Evolutionary conservation across 371 early-diverging fungal genomes (phyloP).

Genomic region (Syncephalastrum racemosum): DNA sequence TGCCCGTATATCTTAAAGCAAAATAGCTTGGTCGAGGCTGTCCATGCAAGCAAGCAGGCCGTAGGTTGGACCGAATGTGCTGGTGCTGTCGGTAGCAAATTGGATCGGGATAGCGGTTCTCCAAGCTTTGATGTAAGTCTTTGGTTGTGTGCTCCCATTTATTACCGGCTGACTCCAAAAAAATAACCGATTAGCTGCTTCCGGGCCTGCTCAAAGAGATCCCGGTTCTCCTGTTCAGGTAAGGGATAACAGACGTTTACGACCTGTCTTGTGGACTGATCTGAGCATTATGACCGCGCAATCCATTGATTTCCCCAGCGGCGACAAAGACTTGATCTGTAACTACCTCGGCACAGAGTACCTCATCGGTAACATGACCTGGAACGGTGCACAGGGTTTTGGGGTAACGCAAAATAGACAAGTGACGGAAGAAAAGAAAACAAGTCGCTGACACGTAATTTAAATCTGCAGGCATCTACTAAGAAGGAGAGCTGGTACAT

Average conservation of each 20-base stretch:
- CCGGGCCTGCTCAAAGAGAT: constrained; percentile 59
- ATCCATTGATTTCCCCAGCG: constrained; percentile 43
- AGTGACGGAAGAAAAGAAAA: constrained; percentile 1
- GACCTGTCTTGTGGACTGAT: too few relatives aligned
- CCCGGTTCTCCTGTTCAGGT: constrained; percentile 64
- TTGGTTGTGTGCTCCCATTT: neutral
- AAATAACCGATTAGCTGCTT: constrained; percentile 26
- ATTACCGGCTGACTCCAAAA: too few relatives aligned
- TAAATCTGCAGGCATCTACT: constrained; percentile 14
- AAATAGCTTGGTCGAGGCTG: constrained; percentile 50
- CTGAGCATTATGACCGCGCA: neutral
- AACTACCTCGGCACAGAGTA: constrained; percentile 73
- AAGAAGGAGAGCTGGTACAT: constrained; percentile 52
- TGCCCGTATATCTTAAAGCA: constrained; percentile 29
- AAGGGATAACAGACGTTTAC: constrained; percentile 7
- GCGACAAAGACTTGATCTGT: constrained; percentile 83
- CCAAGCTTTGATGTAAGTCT: constrained; percentile 49
- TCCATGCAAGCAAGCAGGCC: constrained; percentile 56
- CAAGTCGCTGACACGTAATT: neutral
- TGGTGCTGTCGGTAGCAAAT: constrained; percentile 40
- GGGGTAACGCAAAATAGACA: constrained; percentile 34
- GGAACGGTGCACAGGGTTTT: constrained; percentile 74
- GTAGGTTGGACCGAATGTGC: constrained; percentile 71
- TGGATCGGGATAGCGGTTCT: constrained; percentile 46
- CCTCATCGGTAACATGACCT: constrained; percentile 69